Evolutionary conservation across 805 yeast genomes (phyloP), one percentile per base, ranked within the genome.

Genomic region (Wickerhamomyces bisporus): DNA sequence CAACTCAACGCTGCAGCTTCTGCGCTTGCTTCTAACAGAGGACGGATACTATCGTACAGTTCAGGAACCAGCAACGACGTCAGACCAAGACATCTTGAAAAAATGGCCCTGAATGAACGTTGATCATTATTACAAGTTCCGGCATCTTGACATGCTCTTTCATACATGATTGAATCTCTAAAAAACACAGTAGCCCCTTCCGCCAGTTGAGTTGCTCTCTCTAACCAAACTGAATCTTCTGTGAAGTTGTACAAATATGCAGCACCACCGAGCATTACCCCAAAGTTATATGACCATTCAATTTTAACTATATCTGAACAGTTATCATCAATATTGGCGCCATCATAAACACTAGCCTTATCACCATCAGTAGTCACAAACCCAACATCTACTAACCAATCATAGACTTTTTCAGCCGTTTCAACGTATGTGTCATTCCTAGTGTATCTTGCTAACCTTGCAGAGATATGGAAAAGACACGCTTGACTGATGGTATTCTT

Each of bases 241-340:
- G 89, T 81, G 29, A 65, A 69, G 47, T 81, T 75, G 58, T 81
- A 80, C 60, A 81, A 58, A 55, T 78, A 81, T 0, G 93, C 87
- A 39, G 75, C 64, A 16, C 89, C 93, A 5, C 81, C 67, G 48
- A 83, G 50, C 47, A 79, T 61, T 13, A 81, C 58, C 24, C 85
- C 93, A 55, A 79, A 80, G 47, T 80, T 80, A 59, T 83, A 83
- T 24, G 80, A 65, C 87, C 88, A 83, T 55, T 73, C 75, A 21
- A 64, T 55, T 14, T 55, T 57, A 6, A 77, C 73, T 27, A 74
- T 56, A 15, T 65, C 62, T 3, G 73, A 48, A 52, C 85, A 79
- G 54, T 69, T 65, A 35, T 62, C 53, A 25, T 54, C 60, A 33
- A 73, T 64, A 30, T 68, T 60, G n/a, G 82, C 82, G 58, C 86